These are phyloP conservation scores for Coemansia sp. DNA, from an alignment of 192 early-diverging fungal genomes.

Conservation along the genomic window DNA sequence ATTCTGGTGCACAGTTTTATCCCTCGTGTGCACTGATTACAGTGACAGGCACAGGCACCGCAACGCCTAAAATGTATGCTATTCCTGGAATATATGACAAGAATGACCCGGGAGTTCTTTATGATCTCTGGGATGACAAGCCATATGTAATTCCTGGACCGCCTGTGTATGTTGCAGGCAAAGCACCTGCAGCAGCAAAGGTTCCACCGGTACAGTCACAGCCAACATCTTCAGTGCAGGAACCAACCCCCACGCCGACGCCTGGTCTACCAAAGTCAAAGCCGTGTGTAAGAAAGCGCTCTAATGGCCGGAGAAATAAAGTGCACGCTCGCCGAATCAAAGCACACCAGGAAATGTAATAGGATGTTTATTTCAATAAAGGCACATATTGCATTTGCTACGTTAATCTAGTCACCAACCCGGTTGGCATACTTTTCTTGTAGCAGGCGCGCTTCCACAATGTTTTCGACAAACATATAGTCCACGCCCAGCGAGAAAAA, in stretches of 20 bases:
- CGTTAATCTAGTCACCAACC: too few relatives aligned
- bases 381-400: too few relatives aligned
- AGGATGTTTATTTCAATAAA: not conserved
- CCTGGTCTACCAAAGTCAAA: not conserved
- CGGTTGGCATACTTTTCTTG: not conserved
- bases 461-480: constrained; percentile 54
- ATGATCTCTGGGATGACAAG: constrained; percentile 5
- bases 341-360: not conserved
- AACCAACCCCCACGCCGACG: too few relatives aligned
- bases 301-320: not conserved
- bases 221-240: not conserved
- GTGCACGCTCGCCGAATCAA: not conserved
- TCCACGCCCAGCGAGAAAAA: constrained; percentile 46
- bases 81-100: constrained; percentile 26
- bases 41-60: constrained; percentile 12
- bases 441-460: constrained; percentile 28
- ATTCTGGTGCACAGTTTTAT: constrained; percentile 15
- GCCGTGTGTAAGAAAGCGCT: not conserved
- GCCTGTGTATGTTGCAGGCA: constrained; percentile 3
- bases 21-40: constrained; percentile 10
- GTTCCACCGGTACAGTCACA: not conserved
- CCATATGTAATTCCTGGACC: constrained; percentile 22
- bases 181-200: not conserved
- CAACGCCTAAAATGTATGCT: constrained; percentile 2
- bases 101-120: constrained; percentile 16